Base-by-base conservation (phyloP, 2,329 filamentous ascomycete genomes). In the Paraphoma sp. region DNA sequence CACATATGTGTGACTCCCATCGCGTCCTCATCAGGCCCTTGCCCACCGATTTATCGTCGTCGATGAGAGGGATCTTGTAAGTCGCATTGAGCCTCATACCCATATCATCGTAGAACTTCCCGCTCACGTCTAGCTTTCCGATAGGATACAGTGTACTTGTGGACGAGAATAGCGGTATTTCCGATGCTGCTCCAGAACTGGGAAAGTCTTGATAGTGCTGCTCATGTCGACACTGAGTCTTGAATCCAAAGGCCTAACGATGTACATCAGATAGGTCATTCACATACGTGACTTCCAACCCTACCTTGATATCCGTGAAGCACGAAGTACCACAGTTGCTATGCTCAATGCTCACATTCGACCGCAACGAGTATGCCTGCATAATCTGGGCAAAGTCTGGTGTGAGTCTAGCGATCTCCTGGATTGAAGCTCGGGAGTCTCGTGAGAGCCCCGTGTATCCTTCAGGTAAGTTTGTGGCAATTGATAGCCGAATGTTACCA, bases 1-100 rank as follows among this genome's bases (percentile, higher is more conserved):
- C 42, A 29, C 51, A 53, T 6, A 53, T 48, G 30, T 53, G 51
- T 17, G 51, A 48, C 18, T 30, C 47, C 11, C 47, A 14, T 3
- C 29, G 28, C 7, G 28, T 43, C 17, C 36, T 17, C 17, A 41
- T 43, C 7, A 28, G 4, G n/a, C 9, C 23, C 17, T 18, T 17
- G 33, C 18, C n/a, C 28, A 28, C 23, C 16, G n/a, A 14, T 46
- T 31, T 29, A 16, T 42, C 40, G 40, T 49, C 33, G 36, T 28
- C 17, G 11, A 17, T 23, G 1, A 30, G 9, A 9, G 45, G 28
- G 18, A 18, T 14, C n/a, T 28, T n/a, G 14, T 48, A 48, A 17
- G 51, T 53, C 11, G 42, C 51, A 23, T 53, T 53, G 29, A 53
- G 43, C 11, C 28, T 18, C 23, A 53, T 53, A 10, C 51, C 51